Base-by-base conservation (phyloP, 140 eudicot species). In the Stevia rebaudiana region DNA sequence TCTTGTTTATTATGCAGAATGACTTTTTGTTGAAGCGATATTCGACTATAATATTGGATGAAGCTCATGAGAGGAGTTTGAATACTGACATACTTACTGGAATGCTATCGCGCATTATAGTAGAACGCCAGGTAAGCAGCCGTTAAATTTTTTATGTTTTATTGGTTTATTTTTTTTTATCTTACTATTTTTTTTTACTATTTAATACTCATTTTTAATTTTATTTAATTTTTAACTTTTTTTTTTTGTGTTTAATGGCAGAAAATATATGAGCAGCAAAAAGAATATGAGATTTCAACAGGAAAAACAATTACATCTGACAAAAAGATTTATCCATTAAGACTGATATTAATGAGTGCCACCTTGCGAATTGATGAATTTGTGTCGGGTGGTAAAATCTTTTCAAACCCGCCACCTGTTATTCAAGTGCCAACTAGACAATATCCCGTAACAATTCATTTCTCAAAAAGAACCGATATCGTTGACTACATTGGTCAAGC, bases 61-160 rank as follows among this genome's bases (percentile, higher is more conserved):
- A 92, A 79, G 99, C 88, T 79, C 99, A 92, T 67, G 99, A 92
- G 67, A 88, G 99, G 77, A 88, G 99, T 76, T 69, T 92, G 76
- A 88, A 92, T 71, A 92, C 97, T 7, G 99, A 92, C 78, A 92
- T 92, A 73, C 99, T 92, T 67, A 83, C 84, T 23, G 99, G 99
- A 58, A 88, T 92, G 97, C 94, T 88, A 68, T 88, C 99, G 61
- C 95, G 97, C 53, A 75, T 85, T 40, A 78, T 83, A 58, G 79
- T 69, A 70, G 65, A 64, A 82, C 95, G 99, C 33, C 82, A 77
- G 80, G 96, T 91, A 71, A 74, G 57, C 13, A 28, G 33, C 2
- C 2, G 4, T 28, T 28, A 28, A 1, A 28, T 28, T 28, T 28
- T 28, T 4, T 28, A n/a, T 28, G 4, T 28, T 28, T 28, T 28